These are phyloP conservation scores for Escovopsis sp. DNA, from an alignment of 2,329 filamentous ascomycete species.

Conservation along the genomic window DNA sequence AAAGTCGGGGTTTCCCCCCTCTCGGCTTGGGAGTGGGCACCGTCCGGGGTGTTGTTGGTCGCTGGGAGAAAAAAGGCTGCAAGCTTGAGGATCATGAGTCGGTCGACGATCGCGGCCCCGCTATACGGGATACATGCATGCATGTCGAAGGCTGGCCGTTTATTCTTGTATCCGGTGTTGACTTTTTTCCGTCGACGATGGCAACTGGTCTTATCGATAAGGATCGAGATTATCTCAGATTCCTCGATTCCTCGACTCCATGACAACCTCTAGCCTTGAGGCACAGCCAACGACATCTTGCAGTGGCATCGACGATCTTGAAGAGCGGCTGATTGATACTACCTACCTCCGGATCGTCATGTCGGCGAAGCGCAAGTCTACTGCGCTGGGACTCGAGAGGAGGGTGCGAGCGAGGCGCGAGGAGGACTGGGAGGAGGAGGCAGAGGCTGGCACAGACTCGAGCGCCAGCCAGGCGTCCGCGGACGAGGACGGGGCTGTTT, in stretches of 20 bases:
- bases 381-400: constrained; percentile 22
- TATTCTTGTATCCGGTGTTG: too few relatives aligned
- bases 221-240: not conserved
- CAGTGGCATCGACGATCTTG: too few relatives aligned
- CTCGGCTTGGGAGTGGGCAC: too few relatives aligned
- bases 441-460: constrained; percentile 15
- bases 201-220: constrained; percentile 4
- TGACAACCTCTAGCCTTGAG: too few relatives aligned
- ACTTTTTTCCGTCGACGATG: too few relatives aligned
- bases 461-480: constrained; percentile 17
- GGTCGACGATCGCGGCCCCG: not conserved
- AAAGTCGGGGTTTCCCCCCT: too few relatives aligned
- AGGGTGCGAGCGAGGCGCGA: constrained; percentile 29
- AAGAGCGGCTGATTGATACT: not conserved
- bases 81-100: too few relatives aligned
- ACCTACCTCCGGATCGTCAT: constrained; percentile 10
- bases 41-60: too few relatives aligned
- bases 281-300: too few relatives aligned
- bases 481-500: constrained; percentile 11
- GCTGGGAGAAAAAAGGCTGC: too few relatives aligned
- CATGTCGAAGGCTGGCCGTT: not conserved
- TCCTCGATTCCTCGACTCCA: too few relatives aligned
- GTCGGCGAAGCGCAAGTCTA: constrained; percentile 25
- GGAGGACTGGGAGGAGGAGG: constrained; percentile 26
- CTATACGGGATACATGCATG: constrained; percentile 4